These are phyloP conservation scores for Cyclotella atomus DNA, from an alignment of 108 stramenopile species.

Conservation along the genomic window DNA sequence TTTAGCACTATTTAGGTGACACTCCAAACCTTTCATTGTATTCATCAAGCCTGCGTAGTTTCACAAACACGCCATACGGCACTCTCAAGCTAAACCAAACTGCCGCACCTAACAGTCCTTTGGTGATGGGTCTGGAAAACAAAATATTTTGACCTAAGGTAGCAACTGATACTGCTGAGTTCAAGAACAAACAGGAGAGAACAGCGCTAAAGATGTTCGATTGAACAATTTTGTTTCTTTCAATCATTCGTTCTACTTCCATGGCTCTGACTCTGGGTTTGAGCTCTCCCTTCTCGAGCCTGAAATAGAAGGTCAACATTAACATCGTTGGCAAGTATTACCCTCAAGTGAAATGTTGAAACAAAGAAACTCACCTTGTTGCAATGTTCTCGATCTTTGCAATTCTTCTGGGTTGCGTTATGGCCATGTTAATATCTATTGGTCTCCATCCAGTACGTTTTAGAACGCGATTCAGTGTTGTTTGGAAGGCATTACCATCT, in stretches of 20 bases:
- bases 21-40: conserved; percentile 83
- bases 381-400: conserved; percentile 83
- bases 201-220: conserved; percentile 81
- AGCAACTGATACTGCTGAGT: conserved; percentile 63
- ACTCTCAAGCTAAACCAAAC: conserved; percentile 62
- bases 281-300: conserved; percentile 92
- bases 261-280: conserved; percentile 92
- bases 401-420: conserved; percentile 87
- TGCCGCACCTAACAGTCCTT: conserved; percentile 66
- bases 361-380: conserved; percentile 45
- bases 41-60: conserved; percentile 74
- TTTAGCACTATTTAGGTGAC: too few species aligned
- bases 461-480: conserved; percentile 76
- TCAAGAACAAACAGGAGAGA: conserved; percentile 70
- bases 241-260: conserved; percentile 89
- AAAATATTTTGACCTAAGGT: conserved; percentile 63
- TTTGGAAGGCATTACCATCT: conserved; percentile 90
- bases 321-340: not conserved
- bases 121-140: conserved; percentile 45
- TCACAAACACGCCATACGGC: conserved; percentile 69
- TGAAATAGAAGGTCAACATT: not conserved
- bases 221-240: conserved; percentile 84
- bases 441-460: conserved; percentile 89
- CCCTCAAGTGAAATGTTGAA: not conserved
- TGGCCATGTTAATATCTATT: conserved; percentile 78